Conservation (phyloP, 2,329 filamentous ascomycete species). For the Thermothelomyces thermophilus region DNA sequence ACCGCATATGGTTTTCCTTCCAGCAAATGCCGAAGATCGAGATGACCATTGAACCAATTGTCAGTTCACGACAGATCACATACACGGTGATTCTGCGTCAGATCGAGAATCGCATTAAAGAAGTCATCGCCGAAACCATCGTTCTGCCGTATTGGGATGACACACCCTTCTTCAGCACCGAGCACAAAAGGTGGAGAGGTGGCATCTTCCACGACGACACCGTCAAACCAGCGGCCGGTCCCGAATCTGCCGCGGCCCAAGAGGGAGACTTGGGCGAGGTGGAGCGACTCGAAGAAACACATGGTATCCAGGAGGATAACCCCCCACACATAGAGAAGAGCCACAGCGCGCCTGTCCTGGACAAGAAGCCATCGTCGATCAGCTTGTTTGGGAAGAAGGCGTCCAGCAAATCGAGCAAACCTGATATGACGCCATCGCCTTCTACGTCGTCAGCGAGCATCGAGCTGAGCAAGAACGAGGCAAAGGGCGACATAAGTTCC, state of each 20-base stretch:
- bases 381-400: constrained; percentile 47
- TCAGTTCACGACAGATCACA: constrained; percentile 91
- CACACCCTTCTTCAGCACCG: constrained; percentile 79
- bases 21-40: constrained; percentile 91
- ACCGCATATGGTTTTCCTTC: constrained; percentile 93
- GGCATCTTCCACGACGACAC: constrained; percentile 66
- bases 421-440: constrained; percentile 24
- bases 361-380: constrained; percentile 28
- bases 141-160: constrained; percentile 97
- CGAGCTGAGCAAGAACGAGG: constrained; percentile 12
- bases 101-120: constrained; percentile 91
- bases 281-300: constrained; percentile 37
- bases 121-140: constrained; percentile 85
- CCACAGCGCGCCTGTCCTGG: constrained; percentile 41
- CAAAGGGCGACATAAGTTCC: constrained; percentile 28
- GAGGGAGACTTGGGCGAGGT: constrained; percentile 44
- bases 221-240: constrained; percentile 33
- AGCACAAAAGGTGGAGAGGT: constrained; percentile 70
- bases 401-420: constrained; percentile 34
- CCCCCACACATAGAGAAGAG: constrained; percentile 50
- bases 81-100: constrained; percentile 86
- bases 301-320: constrained; percentile 34
- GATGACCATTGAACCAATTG: constrained; percentile 89
- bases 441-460: constrained; percentile 27
- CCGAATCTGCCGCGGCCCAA: constrained; percentile 36